Base-by-base conservation (phyloP, 2,329 filamentous ascomycete genomes). In the Neopestalotiopsis sp. region DNA sequence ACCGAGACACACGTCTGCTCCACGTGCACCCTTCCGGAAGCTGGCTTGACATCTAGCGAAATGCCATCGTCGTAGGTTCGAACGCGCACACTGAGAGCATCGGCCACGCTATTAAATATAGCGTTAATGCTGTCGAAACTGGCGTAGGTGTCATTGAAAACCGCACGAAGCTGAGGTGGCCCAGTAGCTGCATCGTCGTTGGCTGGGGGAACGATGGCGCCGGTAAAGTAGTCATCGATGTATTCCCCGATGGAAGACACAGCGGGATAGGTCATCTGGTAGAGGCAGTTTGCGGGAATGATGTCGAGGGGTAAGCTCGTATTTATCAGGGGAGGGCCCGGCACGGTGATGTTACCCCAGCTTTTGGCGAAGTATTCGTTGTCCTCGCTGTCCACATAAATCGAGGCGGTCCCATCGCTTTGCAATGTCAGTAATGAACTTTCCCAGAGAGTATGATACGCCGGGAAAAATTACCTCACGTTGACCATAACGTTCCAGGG, bases 1-100 rank as follows among this genome's bases (percentile, higher is more conserved):
- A 66, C 64, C n/a, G 14, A 28, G 14, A 66, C 64, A 12, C 64
- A 66, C 20, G 64, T 66, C 53, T 66, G 56, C 24, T 66, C 30
- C 38, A 40, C 49, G 3, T 10, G 58, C 53, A 59, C 64, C 10
- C 17, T 14, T 34, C 53, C 64, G 14, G 28, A 24, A 1, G 53
- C 64, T 14, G 64, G 64, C 4, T 24, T 30, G 4, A 56, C 9
- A 32, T 12, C 30, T 4, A 24, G 42, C 2, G n/a, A 32, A 7
- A 58, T 10, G 2, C 42, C 17, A 49, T 49, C 17, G 49, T 12
- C 14, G 49, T 66, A 40, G 34, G n/a, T 34, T 24, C 53, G 64
- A 24, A 66, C 40, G 3, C 53, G 45, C 1, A 57, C 42, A 17
- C 49, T 66, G 64, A 59, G 38, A n/a, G n/a, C 30, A 30, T 66